These are phyloP conservation scores for Penicillium sclerotigenum DNA, from an alignment of 2,329 filamentous ascomycete species.

Conservation along the genomic window DNA sequence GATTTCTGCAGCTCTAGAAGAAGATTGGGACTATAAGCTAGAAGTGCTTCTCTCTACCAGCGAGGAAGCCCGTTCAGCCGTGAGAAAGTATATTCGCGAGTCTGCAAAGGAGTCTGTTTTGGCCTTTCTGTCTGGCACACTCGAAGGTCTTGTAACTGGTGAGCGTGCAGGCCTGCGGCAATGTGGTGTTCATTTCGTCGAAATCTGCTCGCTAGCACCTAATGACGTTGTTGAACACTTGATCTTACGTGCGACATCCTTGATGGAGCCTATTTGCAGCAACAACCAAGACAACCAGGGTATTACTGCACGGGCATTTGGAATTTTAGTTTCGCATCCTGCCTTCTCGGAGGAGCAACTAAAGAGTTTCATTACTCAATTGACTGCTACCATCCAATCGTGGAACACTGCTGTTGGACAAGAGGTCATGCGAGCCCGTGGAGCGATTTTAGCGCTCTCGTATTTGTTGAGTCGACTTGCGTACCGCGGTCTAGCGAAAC, in stretches of 20 bases:
- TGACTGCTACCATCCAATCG: conserved; percentile 47
- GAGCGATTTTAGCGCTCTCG: conserved; percentile 57
- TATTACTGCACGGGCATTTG: conserved; percentile 67
- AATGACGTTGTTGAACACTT: conserved; percentile 53
- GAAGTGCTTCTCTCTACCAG: conserved; percentile 71
- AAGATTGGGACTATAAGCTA: conserved; percentile 80
- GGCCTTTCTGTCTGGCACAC: conserved; percentile 44
- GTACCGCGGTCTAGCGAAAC: conserved; percentile 45
- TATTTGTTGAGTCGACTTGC: conserved; percentile 57
- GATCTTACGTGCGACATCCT: conserved; percentile 47
- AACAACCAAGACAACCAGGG: conserved; percentile 68
- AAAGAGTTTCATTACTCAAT: conserved; percentile 42
- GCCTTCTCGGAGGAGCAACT: conserved; percentile 43
- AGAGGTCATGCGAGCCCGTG: conserved; percentile 58
- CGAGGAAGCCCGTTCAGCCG: conserved; percentile 59
- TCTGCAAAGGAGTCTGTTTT: conserved; percentile 39
- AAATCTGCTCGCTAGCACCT: conserved; percentile 55
- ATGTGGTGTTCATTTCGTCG: conserved; percentile 51
- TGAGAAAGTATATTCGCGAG: conserved; percentile 33
- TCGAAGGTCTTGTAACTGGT: conserved; percentile 44
- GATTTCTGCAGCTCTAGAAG: conserved; percentile 58
- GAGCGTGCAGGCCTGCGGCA: conserved; percentile 43
- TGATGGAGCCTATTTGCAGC: conserved; percentile 63
- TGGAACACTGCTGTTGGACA: conserved; percentile 62
- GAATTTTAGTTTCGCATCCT: conserved; percentile 69